Base-by-base conservation (phyloP, 768 basidiomycete species). In the Kwoniella sp. region DNA sequence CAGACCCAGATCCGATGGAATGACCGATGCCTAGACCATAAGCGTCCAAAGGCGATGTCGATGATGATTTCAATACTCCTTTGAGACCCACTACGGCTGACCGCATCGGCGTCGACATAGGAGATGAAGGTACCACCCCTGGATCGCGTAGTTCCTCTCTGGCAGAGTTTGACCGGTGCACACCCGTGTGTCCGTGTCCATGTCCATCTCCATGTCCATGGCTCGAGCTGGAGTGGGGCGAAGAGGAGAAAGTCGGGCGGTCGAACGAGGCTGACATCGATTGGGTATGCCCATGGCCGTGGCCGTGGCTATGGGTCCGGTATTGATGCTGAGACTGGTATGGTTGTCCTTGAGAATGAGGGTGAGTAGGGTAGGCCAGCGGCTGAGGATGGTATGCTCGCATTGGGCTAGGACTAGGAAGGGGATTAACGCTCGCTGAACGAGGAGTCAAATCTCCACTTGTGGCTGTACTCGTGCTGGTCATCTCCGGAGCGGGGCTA, bases 11-110 rank as follows among this genome's bases (percentile, higher is more conserved):
- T 9, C 40, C 17, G 40, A 44, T 6, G 8, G 40, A 44, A 44
- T 44, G 40, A 19, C 40, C 40, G 8, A 44, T 4, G 7, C 40
- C 40, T 19, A 44, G 17, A 15, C 40, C 40, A 44, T 44, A 44
- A 19, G 40, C 40, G 40, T 44, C 40, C 40, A 44, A 44, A 19
- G 40, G 40, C 8, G 40, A 44, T 6, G 40, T 44, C 7, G 40
- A 44, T 3, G 57, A 48, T 12, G 57, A 58, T 50, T 49, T 50
- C 47, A 58, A n/a, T 15, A 50, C 57, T 29, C 57, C 57, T 36
- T 36, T 48, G 5, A 58, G 12, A 24, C 47, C 57, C 40, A 58
- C 47, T 29, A 58, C 49, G 25, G 47, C 57, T 24, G 40, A 46
- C 40, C 30, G 26, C 48, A 58, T n/a, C 44, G 57, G 57, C 0